Conservation (phyloP, 169 alveolate species). For the Pseudocohnilembus persalinus region DNA sequence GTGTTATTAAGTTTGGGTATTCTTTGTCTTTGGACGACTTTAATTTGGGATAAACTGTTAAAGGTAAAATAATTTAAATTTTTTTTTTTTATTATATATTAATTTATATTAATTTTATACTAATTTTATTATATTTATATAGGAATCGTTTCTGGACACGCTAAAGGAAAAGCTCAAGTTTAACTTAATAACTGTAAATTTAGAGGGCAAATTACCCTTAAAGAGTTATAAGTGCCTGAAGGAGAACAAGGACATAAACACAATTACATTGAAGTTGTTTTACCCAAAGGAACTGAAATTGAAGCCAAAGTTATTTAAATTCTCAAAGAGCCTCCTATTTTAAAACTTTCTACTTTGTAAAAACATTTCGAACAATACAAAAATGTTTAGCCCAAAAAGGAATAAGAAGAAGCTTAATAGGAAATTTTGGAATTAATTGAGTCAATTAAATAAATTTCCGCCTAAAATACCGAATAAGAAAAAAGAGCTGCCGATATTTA, state of each 20-base stretch:
- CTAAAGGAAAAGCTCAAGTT: not conserved
- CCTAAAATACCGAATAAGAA: not conserved
- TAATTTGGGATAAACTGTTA: not conserved
- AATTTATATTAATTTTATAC: not conserved
- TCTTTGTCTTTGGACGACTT: not conserved
- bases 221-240: not conserved
- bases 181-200: not conserved
- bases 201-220: no score
- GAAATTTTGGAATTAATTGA: not conserved
- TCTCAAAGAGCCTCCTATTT: slow-evolving; percentile 12
- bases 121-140: no score
- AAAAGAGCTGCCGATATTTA: not conserved
- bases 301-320: not conserved
- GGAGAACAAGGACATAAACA: not conserved
- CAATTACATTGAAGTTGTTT: slow-evolving; percentile 11
- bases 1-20: slow-evolving; percentile 51
- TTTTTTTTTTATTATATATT: not conserved
- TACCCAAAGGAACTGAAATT: not conserved
- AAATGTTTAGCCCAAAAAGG: not conserved
- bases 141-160: not conserved
- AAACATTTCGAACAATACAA: not conserved
- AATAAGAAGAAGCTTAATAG: not conserved
- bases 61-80: not conserved
- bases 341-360: slow-evolving; percentile 2
- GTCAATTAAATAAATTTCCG: not conserved